Percentiles rank a stretch among this genome's conserved stretches.
Evolutionary conservation across 148 eudicot genomes (phyloP).

Genomic region (Chenopodium quinoa): DNA sequence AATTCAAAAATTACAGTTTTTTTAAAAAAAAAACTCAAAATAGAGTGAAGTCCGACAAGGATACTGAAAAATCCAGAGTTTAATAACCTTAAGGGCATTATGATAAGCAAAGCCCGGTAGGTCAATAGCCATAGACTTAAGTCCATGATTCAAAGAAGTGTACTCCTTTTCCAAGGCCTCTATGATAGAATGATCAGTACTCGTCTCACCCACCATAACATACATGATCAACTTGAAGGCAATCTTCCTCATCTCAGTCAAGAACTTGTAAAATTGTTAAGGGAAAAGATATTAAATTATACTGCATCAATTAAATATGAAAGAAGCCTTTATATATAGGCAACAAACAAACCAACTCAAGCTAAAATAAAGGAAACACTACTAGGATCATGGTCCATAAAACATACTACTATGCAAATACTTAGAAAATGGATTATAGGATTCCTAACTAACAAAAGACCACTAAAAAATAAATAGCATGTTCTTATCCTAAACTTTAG

Average conservation of each 20-base stretch:
- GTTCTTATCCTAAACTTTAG: too few relatives aligned
- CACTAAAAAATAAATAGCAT: too few relatives aligned
- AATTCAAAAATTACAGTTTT: not conserved
- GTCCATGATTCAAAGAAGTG: constrained; percentile 40
- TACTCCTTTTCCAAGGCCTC: constrained; percentile 52
- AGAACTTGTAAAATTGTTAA: constrained; percentile 21
- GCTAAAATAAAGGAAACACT: too few relatives aligned
- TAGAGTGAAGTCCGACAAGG: not conserved
- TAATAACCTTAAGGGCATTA: constrained; percentile 49
- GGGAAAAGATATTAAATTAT: too few relatives aligned
- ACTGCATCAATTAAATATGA: too few relatives aligned
- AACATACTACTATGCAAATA: too few relatives aligned
- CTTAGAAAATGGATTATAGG: too few relatives aligned
- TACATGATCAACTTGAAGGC: constrained; percentile 51
- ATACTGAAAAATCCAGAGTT: not conserved
- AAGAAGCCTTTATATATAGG: too few relatives aligned
- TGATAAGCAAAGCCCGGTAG: constrained; percentile 53
- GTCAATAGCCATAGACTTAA: constrained; percentile 53
- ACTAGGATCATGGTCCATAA: too few relatives aligned
- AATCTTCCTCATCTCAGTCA: constrained; percentile 45
- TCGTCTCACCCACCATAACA: constrained; percentile 42
- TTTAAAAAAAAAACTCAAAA: not conserved
- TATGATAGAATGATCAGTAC: constrained; percentile 32
- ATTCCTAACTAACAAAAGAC: too few relatives aligned
- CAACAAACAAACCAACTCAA: too few relatives aligned